A percentile compares a stretch with the other conserved stretches of the same genome.
These are phyloP conservation scores for Aureobasidium mangrovei DNA, from an alignment of 2,329 filamentous ascomycete species.

Conservation along the genomic window DNA sequence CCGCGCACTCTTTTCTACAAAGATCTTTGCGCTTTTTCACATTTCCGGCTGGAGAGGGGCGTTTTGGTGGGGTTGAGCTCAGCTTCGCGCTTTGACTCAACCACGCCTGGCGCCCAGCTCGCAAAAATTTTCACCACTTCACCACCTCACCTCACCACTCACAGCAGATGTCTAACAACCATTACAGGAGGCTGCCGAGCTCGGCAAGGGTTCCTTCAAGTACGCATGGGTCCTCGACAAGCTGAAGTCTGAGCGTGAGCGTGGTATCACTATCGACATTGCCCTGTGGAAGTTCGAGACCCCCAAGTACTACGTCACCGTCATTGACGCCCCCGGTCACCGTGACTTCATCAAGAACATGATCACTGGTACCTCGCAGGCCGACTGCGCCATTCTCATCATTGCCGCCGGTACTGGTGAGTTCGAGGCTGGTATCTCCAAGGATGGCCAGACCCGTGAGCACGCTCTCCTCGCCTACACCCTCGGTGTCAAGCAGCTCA, in stretches of 20 bases:
- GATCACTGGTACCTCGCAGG: constrained; percentile 99
- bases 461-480: constrained; percentile 99
- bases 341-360: constrained; percentile 99
- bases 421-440: constrained; percentile 99
- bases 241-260: constrained; percentile 99
- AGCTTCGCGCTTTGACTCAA: constrained; percentile 16
- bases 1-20: not conserved
- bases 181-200: constrained; percentile 84
- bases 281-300: constrained; percentile 99
- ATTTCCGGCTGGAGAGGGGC: constrained; percentile 13
- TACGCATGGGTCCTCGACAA: constrained; percentile 99
- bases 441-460: constrained; percentile 99
- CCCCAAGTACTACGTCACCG: constrained; percentile 88
- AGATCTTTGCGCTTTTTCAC: not conserved
- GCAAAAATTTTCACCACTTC: constrained; percentile 3
- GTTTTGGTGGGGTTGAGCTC: constrained; percentile 17
- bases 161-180: constrained; percentile 3
- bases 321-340: constrained; percentile 98
- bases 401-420: constrained; percentile 99
- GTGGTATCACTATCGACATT: constrained; percentile 99
- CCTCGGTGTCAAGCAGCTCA: constrained; percentile 99
- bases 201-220: constrained; percentile 99
- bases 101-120: not conserved
- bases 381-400: constrained; percentile 99
- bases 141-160: constrained; percentile 23